Evolutionary conservation across 495 filamentous ascomycete species (phyloP).

Genomic region (Penicilliopsis zonata): DNA sequence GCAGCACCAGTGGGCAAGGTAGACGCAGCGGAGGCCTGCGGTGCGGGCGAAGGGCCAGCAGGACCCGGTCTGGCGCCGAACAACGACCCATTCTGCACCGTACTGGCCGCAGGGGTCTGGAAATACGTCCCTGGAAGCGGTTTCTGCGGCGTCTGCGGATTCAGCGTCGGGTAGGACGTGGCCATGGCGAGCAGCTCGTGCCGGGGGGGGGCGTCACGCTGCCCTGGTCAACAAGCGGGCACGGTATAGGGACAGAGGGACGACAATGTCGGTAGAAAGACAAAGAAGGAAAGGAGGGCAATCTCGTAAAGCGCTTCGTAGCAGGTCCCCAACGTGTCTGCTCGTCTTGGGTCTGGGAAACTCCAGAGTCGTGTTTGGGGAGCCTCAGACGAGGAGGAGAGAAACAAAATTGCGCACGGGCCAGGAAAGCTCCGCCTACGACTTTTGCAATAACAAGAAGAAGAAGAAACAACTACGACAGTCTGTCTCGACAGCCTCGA

Average conservation of each 20-base stretch:
- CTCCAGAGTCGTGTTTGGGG: conserved; percentile 2
- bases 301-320: too few relatives aligned
- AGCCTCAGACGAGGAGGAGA: conserved; percentile 8
- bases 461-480: too few relatives aligned
- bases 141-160: conserved; percentile 45
- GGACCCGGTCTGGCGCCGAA: conserved; percentile 13
- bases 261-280: conserved; percentile 5
- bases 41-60: conserved; percentile 12
- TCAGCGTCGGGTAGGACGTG: conserved; percentile 50
- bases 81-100: conserved; percentile 16
- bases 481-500: too few relatives aligned
- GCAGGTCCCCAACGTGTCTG: too few relatives aligned
- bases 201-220: conserved; percentile 17
- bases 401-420: conserved; percentile 28
- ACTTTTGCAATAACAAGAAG: too few relatives aligned
- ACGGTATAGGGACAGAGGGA: neutral
- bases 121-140: conserved; percentile 61
- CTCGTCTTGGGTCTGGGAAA: neutral
- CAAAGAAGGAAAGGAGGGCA: conserved; percentile 4
- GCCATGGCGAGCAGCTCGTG: conserved; percentile 13
- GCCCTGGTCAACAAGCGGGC: conserved; percentile 10
- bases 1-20: conserved; percentile 26
- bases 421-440: conserved; percentile 8
- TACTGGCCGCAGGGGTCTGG: conserved; percentile 50
- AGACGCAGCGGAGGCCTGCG: conserved; percentile 12